Conservation (phyloP, 768 basidiomycete species). For the Boletus insuetus region DNA sequence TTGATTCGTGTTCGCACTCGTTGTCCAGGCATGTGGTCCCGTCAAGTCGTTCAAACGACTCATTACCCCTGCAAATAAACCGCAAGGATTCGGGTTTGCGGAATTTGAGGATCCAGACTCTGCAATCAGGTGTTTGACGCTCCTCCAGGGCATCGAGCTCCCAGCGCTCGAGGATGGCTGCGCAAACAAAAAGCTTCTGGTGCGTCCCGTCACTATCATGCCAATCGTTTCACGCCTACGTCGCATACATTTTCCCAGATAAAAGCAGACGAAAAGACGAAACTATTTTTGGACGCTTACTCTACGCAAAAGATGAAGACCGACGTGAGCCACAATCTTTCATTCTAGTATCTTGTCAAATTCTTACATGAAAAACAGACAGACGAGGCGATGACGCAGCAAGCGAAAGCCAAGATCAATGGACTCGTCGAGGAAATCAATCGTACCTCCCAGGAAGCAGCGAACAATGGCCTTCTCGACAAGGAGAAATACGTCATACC, state of each 20-base stretch:
- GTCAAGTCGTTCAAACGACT: slow-evolving; percentile 90
- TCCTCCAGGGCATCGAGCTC: slow-evolving; percentile 62
- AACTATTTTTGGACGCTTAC: slow-evolving; percentile 83
- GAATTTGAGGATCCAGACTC: slow-evolving; percentile 93
- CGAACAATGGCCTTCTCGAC: slow-evolving; percentile 70
- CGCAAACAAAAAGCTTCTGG: slow-evolving; percentile 63
- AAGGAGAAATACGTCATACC: slow-evolving; percentile 90
- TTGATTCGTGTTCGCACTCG: not conserved
- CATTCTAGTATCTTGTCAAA: not conserved
- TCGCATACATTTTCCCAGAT: slow-evolving; percentile 50
- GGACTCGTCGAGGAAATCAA: slow-evolving; percentile 70
- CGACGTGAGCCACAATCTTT: slow-evolving; percentile 54
- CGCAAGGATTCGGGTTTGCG: slow-evolving; percentile 96
- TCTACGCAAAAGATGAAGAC: slow-evolving; percentile 73
- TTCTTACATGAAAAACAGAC: slow-evolving; percentile 40
- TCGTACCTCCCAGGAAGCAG: slow-evolving; percentile 68
- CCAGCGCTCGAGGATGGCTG: slow-evolving; percentile 61
- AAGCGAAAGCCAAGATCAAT: slow-evolving; percentile 63
- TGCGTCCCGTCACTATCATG: slow-evolving; percentile 41
- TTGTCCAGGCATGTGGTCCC: slow-evolving; percentile 78
- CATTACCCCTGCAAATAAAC: slow-evolving; percentile 88
- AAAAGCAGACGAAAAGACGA: slow-evolving; percentile 96
- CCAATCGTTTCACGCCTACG: slow-evolving; percentile 37
- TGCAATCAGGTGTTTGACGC: slow-evolving; percentile 70
- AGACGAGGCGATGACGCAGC: slow-evolving; percentile 63